Evolutionary conservation across 2,329 filamentous ascomycete species (phyloP), one percentile per base, ranked within the genome.

Genomic region (Botrytis fragariae): DNA sequence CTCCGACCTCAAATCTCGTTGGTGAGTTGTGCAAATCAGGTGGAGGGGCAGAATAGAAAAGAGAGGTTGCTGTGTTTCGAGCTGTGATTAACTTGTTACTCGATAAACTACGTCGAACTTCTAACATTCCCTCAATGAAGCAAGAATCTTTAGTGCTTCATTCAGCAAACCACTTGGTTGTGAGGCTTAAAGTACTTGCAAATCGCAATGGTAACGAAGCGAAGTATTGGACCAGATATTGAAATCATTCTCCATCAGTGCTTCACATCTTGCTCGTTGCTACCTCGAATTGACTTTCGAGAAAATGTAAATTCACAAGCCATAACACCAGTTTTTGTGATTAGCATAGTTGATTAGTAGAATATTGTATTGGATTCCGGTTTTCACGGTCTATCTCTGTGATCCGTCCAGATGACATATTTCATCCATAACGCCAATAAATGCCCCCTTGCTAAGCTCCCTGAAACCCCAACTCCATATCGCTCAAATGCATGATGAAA

Each of bases 321-420:
- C n/a, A 18, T 57, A 57, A 18, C 14, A 29, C 6, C 14, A 29
- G 51, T 1, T 6, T 29, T 7, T 57, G n/a, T 57, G n/a, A 57
- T 29, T 57, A n/a, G 3, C 32, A 9, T 57, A 12, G 25, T 54
- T 54, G 51, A 57, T 60, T 37, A 60, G 35, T 37, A 37, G 10
- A 3, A 37, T 14, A 1, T 35, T 25, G 48, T n/a, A 37, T 37
- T 39, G 59, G 7, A n/a, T 61, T 20, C 16, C 1, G 29, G 5
- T 59, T 10, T 35, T 10, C 16, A 35, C 8, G 29, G 25, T 18
- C 22, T 61, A n/a, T 61, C 35, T 61, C n/a, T 29, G 51, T 57
- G n/a, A 57, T 29, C 51, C 22, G 14, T 61, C 22, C 35, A 61
- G 59, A 61, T 39, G 88, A 22, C 80, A 88, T 25, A 78, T 67